A percentile compares a stretch with the other conserved stretches of the same genome.
These are phyloP conservation scores for Ophiostoma novo-ulmi DNA, from an alignment of 2,329 filamentous ascomycete species.

Conservation along the genomic window DNA sequence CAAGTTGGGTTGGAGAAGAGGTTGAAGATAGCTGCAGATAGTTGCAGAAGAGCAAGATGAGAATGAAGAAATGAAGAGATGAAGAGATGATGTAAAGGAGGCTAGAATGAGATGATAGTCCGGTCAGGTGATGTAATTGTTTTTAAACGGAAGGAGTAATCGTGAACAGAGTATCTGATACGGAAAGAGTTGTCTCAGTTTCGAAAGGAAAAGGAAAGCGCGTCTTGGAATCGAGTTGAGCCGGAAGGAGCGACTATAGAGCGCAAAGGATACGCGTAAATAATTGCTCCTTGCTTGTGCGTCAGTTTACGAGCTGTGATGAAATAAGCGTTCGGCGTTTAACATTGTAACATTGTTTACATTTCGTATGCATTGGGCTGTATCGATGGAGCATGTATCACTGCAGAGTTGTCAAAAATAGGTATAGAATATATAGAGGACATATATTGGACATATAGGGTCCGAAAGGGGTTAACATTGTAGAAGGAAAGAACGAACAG, in stretches of 20 bases:
- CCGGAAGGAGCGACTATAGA: background rate
- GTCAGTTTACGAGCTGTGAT: background rate
- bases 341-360: background rate
- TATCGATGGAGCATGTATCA: too few relatives aligned
- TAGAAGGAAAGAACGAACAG: background rate
- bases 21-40: background rate
- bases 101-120: background rate
- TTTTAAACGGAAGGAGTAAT: background rate
- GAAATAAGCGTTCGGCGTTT: background rate
- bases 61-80: background rate
- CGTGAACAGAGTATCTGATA: background rate
- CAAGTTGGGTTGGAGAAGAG: background rate
- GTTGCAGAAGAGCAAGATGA: background rate
- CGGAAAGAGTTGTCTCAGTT: background rate
- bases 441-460: background rate
- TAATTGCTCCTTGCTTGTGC: background rate
- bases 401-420: background rate
- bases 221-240: background rate
- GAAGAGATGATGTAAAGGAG: background rate
- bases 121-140: background rate
- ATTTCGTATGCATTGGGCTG: background rate
- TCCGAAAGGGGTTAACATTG: background rate
- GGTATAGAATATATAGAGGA: background rate
- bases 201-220: background rate
- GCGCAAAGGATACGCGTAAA: background rate